Percentiles rank a stretch among this genome's conserved stretches.
Evolutionary conservation across 1,284 basidiomycete species (phyloP).

Genomic region (Retiboletus fuscus): DNA sequence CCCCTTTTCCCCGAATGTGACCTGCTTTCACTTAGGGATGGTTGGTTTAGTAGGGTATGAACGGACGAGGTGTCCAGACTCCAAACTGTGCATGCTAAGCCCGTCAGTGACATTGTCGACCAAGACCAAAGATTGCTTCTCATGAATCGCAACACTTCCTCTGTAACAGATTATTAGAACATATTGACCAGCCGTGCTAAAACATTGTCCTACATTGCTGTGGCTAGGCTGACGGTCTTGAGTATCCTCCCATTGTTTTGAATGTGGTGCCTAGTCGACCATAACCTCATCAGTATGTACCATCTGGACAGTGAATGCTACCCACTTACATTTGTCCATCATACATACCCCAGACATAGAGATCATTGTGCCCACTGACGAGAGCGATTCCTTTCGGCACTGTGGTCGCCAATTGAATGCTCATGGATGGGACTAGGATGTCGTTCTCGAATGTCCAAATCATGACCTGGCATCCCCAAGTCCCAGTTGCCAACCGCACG

Average conservation of each 20-base stretch:
- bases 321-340: background rate
- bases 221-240: background rate
- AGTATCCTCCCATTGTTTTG: background rate
- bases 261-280: too few relatives aligned
- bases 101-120: background rate
- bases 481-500: background rate
- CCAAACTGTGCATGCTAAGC: background rate
- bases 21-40: background rate
- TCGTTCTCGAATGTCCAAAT: background rate
- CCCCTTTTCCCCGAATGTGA: conserved; percentile 1
- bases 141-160: background rate
- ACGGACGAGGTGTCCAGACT: background rate
- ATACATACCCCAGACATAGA: background rate
- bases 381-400: background rate
- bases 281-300: too few relatives aligned
- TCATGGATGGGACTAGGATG: background rate
- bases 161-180: background rate
- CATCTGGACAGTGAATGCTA: background rate
- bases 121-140: background rate
- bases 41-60: conserved; percentile 5
- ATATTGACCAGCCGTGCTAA: background rate
- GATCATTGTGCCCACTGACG: background rate
- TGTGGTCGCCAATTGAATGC: background rate
- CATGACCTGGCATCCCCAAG: background rate
- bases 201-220: background rate